phyloP scores from a whole-genome alignment of 257 asterid species.

The Penstemon newberryi region DNA sequence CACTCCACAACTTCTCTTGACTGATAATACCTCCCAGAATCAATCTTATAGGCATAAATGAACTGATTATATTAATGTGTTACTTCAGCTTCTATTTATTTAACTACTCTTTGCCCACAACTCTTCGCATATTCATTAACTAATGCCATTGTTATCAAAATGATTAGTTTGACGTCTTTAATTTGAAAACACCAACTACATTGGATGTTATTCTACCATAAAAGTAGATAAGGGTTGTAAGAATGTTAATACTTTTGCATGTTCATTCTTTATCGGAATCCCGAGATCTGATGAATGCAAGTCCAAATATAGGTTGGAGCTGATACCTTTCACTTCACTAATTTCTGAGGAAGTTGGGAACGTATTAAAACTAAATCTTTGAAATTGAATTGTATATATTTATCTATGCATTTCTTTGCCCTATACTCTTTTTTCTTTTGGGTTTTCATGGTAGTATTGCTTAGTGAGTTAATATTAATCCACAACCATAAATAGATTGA shows the following conservation, averaged over 20 bases:
- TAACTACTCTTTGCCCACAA: background rate
- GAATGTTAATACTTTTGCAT: background rate
- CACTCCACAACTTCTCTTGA: slow-evolving; percentile 5
- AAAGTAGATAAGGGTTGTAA: background rate
- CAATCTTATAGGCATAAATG: background rate
- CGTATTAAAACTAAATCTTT: slow-evolving; percentile 10
- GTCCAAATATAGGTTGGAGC: slow-evolving; percentile 22
- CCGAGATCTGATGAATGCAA: slow-evolving; percentile 18
- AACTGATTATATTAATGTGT: background rate
- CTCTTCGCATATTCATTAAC: background rate
- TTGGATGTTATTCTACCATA: slow-evolving; percentile 5
- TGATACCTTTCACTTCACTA: slow-evolving; percentile 16
- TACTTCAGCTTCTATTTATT: background rate
- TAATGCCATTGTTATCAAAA: background rate
- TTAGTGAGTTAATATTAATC: background rate
- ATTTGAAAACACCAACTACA: slow-evolving; percentile 6
- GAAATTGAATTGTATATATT: slow-evolving; percentile 3
- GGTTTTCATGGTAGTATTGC: background rate
- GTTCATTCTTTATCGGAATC: slow-evolving; percentile 5
- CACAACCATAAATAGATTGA: slow-evolving; percentile 20
- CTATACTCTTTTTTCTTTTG: background rate
- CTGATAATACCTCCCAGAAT: background rate
- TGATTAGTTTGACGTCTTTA: background rate
- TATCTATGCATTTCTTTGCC: background rate
- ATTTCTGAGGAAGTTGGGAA: slow-evolving; percentile 8